Evolutionary conservation across 148 eudicot genomes (phyloP).

Genomic region (Pharnaceum exiguum): DNA sequence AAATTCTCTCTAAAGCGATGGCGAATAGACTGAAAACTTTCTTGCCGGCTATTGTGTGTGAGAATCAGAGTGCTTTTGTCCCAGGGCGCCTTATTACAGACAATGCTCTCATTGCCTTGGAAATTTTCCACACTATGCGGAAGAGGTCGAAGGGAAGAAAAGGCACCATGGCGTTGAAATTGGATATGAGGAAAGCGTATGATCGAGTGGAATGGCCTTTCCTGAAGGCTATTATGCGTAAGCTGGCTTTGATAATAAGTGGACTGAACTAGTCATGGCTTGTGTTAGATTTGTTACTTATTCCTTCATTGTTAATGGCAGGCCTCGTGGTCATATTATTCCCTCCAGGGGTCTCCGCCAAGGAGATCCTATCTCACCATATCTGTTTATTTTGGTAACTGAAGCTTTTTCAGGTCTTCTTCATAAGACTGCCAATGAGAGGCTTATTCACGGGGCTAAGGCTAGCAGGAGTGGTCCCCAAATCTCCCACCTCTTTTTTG

Average conservation of each 20-base stretch:
- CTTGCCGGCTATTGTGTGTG: background rate
- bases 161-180: background rate
- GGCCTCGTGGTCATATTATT: background rate
- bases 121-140: conserved; percentile 1
- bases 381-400: background rate
- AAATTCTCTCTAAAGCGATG: background rate
- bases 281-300: background rate
- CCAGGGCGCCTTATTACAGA: background rate
- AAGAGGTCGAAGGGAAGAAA: background rate
- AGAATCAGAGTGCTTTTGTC: background rate
- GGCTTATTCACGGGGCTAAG: background rate
- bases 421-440: background rate
- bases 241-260: background rate
- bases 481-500: background rate
- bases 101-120: background rate
- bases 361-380: background rate
- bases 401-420: background rate
- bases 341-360: background rate
- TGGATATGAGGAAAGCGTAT: conserved; percentile 3
- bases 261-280: background rate
- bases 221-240: background rate
- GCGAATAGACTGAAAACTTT: background rate
- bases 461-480: background rate
- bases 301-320: background rate
- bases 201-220: conserved; percentile 1